Conservation (phyloP, 208 protist genomes). For the Leishmania lainsoni region DNA sequence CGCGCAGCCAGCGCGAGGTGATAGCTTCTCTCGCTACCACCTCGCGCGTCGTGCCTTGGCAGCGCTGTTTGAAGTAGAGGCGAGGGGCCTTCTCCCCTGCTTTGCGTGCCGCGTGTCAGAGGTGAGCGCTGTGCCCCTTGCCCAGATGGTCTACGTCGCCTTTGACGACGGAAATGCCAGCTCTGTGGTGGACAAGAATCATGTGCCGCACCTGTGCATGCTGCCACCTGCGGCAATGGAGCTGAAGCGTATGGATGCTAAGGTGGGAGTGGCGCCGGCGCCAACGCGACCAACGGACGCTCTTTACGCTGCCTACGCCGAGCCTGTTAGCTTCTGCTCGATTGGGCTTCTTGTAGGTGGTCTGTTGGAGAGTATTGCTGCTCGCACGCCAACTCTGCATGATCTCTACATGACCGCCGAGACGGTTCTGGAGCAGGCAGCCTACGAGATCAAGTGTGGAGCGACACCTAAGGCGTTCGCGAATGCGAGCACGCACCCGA, state of each 20-base stretch:
- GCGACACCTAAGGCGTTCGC: conserved; percentile 31
- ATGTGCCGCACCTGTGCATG: conserved; percentile 31
- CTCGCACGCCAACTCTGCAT: conserved; percentile 32
- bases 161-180: conserved; percentile 25
- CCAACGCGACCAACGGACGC: conserved; percentile 1
- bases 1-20: conserved; percentile 19
- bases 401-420: conserved; percentile 65
- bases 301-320: conserved; percentile 20
- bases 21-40: conserved; percentile 34
- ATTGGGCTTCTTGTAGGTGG: conserved; percentile 50
- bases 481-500: conserved; percentile 34
- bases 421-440: conserved; percentile 44
- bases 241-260: conserved; percentile 47
- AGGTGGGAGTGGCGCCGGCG: conserved; percentile 12
- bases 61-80: conserved; percentile 59
- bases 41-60: conserved; percentile 45
- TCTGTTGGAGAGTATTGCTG: conserved; percentile 45
- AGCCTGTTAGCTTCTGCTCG: conserved; percentile 38
- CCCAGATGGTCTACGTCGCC: conserved; percentile 42
- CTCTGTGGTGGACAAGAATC: conserved; percentile 35
- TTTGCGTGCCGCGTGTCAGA: conserved; percentile 64
- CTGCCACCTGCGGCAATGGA: conserved; percentile 63
- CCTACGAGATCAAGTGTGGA: conserved; percentile 36
- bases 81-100: conserved; percentile 47
- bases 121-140: conserved; percentile 46